A percentile compares a stretch with the other conserved stretches of the same genome.
phyloP scores from a whole-genome alignment of 2,329 filamentous ascomycete species.

The Venturiaceae sp. region DNA sequence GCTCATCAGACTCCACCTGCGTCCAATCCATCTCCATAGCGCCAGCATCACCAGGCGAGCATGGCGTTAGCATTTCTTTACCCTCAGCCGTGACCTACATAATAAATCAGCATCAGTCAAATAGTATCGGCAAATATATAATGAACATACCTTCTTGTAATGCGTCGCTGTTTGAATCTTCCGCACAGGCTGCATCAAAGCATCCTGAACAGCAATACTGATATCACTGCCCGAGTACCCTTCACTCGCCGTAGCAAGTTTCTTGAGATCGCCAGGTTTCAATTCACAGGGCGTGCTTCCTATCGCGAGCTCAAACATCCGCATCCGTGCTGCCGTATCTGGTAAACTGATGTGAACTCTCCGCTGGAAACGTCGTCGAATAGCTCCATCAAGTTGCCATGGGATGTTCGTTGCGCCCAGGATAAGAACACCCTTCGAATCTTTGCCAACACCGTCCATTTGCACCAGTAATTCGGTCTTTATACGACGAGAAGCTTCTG shows the following conservation, averaged over 20 bases:
- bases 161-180: constrained; percentile 97
- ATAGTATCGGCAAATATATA: not conserved
- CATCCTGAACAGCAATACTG: constrained; percentile 87
- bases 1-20: constrained; percentile 69
- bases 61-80: constrained; percentile 66
- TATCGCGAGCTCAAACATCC: constrained; percentile 93
- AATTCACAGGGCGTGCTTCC: constrained; percentile 85
- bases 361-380: constrained; percentile 89
- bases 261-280: constrained; percentile 65
- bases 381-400: constrained; percentile 95
- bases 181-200: constrained; percentile 91
- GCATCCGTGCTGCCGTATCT: constrained; percentile 76
- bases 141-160: constrained; percentile 69
- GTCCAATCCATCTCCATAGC: constrained; percentile 93
- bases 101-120: not conserved
- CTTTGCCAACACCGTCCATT: constrained; percentile 97
- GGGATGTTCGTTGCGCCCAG: constrained; percentile 97
- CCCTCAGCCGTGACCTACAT: constrained; percentile 60
- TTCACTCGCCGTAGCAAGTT: constrained; percentile 72
- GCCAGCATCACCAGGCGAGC: constrained; percentile 79
- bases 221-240: constrained; percentile 97
- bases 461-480: constrained; percentile 98
- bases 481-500: constrained; percentile 92
- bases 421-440: constrained; percentile 87
- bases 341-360: constrained; percentile 92